Percentiles rank a stretch among this genome's conserved stretches.
Conservation (phyloP, 768 basidiomycete genomes). For the Lactifluus volemus region DNA sequence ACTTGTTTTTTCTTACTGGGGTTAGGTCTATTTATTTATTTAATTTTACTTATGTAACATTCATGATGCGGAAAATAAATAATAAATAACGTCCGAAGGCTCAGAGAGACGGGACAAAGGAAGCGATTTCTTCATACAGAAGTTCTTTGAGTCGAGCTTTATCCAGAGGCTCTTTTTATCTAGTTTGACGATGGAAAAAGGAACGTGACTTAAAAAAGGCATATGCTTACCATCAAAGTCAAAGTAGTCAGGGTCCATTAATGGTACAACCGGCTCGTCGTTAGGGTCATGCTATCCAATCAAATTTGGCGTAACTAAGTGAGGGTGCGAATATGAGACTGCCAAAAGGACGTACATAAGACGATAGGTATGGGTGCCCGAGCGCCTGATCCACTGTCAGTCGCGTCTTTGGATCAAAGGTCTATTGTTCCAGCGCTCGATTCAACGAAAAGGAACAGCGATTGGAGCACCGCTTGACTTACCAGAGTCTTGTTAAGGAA, state of each 20-base stretch:
- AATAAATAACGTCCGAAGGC: constrained; percentile 1
- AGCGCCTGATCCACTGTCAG: constrained; percentile 77
- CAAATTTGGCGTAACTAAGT: constrained; percentile 1
- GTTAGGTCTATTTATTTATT: too few species aligned
- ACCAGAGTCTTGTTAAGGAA: constrained; percentile 66
- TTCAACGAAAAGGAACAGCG: neutral
- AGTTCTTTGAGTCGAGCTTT: constrained; percentile 77
- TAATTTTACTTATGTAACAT: neutral
- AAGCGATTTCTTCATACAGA: constrained; percentile 76
- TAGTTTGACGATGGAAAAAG: constrained; percentile 22
- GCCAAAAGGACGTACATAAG: constrained; percentile 46
- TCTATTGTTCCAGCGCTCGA: constrained; percentile 31
- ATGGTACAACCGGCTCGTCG: constrained; percentile 78
- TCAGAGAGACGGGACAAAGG: constrained; percentile 58
- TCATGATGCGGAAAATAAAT: neutral
- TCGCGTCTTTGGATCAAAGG: constrained; percentile 84
- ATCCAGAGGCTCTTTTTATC: constrained; percentile 65
- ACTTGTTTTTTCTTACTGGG: too few species aligned
- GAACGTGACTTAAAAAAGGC: neutral
- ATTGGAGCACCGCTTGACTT: constrained; percentile 14
- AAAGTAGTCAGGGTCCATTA: constrained; percentile 80
- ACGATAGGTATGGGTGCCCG: constrained; percentile 71
- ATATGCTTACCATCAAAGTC: constrained; percentile 74
- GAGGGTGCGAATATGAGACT: neutral
- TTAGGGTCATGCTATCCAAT: constrained; percentile 66